Evolutionary conservation across 106 monocot species (phyloP).

Genomic region (Platanthera guangdongensis): DNA sequence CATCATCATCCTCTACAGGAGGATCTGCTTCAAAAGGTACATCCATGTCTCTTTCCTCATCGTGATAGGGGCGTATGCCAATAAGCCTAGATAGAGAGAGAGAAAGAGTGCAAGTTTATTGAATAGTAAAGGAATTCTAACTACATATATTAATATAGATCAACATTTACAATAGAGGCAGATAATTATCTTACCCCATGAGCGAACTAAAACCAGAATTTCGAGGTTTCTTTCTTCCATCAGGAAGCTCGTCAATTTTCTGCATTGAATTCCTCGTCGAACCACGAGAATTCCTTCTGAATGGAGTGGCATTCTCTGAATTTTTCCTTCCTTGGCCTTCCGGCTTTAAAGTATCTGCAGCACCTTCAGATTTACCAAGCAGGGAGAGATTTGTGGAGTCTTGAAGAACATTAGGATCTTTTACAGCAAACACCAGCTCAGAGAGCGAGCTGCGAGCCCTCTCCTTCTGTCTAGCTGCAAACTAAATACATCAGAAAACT

Average conservation of each 20-base stretch:
- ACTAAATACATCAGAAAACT: constrained; percentile 1
- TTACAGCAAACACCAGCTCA: constrained; percentile 79
- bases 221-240: constrained; percentile 44
- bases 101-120: neutral
- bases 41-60: constrained; percentile 27
- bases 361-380: constrained; percentile 58
- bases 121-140: neutral
- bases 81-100: constrained; percentile 42
- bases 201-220: constrained; percentile 69
- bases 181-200: constrained; percentile 59
- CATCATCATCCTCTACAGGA: constrained; percentile 52
- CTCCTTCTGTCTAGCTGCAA: constrained; percentile 86
- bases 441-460: constrained; percentile 71
- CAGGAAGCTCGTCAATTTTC: constrained; percentile 74
- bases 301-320: constrained; percentile 42
- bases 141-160: neutral
- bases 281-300: constrained; percentile 46
- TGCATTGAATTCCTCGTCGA: constrained; percentile 67
- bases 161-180: neutral
- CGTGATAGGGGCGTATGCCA: constrained; percentile 44
- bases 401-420: constrained; percentile 50
- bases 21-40: constrained; percentile 35
- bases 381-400: constrained; percentile 47
- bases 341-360: constrained; percentile 3
- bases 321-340: constrained; percentile 47